phyloP scores from a whole-genome alignment of 768 basidiomycete genomes.

The Chiua virens region DNA sequence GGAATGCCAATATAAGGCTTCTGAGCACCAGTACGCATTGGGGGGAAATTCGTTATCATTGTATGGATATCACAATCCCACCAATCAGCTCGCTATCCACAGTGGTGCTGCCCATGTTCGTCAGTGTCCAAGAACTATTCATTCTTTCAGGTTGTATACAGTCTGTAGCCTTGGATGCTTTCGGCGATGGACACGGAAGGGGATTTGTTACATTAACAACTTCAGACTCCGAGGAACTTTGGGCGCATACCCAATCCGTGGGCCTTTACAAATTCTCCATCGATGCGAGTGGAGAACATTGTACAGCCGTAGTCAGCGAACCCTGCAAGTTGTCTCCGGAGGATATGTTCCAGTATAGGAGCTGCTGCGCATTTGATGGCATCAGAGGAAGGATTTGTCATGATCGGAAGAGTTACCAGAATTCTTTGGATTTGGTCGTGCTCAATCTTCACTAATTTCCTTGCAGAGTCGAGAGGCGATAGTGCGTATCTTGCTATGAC shows the following conservation, averaged over 20 bases:
- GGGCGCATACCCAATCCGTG: neutral
- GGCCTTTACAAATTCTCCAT: constrained; percentile 19
- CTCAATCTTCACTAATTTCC: constrained; percentile 11
- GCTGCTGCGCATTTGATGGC: constrained; percentile 14
- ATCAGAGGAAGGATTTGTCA: constrained; percentile 21
- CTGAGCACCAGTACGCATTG: neutral
- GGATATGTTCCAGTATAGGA: constrained; percentile 3
- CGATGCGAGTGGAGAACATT: constrained; percentile 17
- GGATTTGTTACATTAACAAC: constrained; percentile 13
- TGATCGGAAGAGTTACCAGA: neutral
- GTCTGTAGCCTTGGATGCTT: constrained; percentile 7
- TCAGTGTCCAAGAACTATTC: constrained; percentile 13
- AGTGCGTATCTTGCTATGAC: neutral
- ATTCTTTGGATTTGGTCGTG: constrained; percentile 12
- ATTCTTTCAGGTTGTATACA: constrained; percentile 11
- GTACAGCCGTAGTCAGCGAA: constrained; percentile 13
- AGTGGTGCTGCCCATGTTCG: constrained; percentile 11
- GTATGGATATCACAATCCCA: constrained; percentile 17
- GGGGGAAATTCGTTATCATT: constrained; percentile 9
- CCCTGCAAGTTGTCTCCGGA: constrained; percentile 4
- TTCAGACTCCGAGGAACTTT: neutral
- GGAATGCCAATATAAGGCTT: constrained; percentile 13
- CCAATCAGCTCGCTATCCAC: neutral
- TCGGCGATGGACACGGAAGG: constrained; percentile 15
- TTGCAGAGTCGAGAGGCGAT: neutral